Percentiles rank a stretch among this genome's conserved stretches.
Conservation (phyloP, 139 green algal genomes). For the Choricystis sp. region DNA sequence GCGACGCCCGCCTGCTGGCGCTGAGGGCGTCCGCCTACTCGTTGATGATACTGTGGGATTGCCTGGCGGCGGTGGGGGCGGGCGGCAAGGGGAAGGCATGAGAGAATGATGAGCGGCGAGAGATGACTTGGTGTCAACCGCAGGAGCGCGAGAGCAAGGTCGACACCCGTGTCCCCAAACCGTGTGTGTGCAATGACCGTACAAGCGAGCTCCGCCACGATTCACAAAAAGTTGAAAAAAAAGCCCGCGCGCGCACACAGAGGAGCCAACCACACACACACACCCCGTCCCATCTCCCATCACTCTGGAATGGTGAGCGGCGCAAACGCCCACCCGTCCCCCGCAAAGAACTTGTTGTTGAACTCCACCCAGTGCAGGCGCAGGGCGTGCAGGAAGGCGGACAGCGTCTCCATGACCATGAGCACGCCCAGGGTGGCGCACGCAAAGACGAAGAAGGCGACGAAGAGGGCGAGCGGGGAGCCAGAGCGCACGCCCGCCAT, state of each 20-base stretch:
- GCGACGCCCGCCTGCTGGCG: background rate
- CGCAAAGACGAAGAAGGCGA: constrained; percentile 80
- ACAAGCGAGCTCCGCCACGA: too few species aligned
- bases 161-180: too few species aligned
- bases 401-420: constrained; percentile 96
- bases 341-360: constrained; percentile 57
- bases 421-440: constrained; percentile 86
- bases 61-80: background rate
- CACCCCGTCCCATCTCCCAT: background rate
- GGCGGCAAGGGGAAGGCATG: too few species aligned
- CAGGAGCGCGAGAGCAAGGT: too few species aligned
- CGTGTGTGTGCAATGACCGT: too few species aligned
- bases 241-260: too few species aligned
- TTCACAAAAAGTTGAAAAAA: too few species aligned
- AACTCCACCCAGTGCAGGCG: constrained; percentile 96
- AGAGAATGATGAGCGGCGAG: too few species aligned
- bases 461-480: constrained; percentile 33
- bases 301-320: background rate
- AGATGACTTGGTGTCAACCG: too few species aligned
- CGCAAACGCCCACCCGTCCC: background rate
- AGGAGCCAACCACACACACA: background rate
- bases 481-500: constrained; percentile 46
- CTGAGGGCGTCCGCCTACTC: background rate
- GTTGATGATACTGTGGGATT: background rate
- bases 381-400: constrained; percentile 93